Percentiles rank a stretch among this genome's conserved stretches.
phyloP scores from a whole-genome alignment of 768 basidiomycete species.

The Pisolithus sp. region DNA sequence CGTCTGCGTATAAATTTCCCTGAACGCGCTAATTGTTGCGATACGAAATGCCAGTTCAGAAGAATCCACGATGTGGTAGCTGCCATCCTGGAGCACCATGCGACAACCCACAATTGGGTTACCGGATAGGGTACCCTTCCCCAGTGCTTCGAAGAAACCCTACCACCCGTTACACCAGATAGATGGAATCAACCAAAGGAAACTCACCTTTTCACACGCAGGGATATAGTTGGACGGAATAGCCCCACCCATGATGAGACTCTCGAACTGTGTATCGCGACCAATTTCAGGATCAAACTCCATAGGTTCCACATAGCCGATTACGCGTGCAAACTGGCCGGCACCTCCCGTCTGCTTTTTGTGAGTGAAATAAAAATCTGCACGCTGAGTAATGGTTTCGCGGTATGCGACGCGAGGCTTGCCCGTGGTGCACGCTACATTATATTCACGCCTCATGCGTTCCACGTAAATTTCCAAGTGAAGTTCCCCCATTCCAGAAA shows the following conservation, averaged over 20 bases:
- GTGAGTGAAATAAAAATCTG: conserved; percentile 86
- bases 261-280: conserved; percentile 81
- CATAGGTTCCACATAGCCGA: conserved; percentile 89
- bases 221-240: conserved; percentile 91
- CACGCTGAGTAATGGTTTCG: conserved; percentile 82
- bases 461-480: conserved; percentile 99
- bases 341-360: conserved; percentile 98
- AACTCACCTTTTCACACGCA: conserved; percentile 81
- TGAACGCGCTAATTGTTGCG: conserved; percentile 87
- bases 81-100: conserved; percentile 87
- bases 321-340: conserved; percentile 92
- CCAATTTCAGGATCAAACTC: conserved; percentile 66
- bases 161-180: conserved; percentile 21
- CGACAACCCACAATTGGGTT: conserved; percentile 82
- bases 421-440: conserved; percentile 86
- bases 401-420: conserved; percentile 96
- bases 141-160: conserved; percentile 93
- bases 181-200: background rate
- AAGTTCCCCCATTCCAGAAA: conserved; percentile 98
- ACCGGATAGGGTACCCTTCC: conserved; percentile 85
- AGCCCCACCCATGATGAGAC: conserved; percentile 84
- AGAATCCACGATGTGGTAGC: conserved; percentile 90
- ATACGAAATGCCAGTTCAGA: conserved; percentile 93
- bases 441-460: conserved; percentile 97
- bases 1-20: conserved; percentile 77